Conservation (phyloP, 768 basidiomycete species). For the Trametes elegans region DNA sequence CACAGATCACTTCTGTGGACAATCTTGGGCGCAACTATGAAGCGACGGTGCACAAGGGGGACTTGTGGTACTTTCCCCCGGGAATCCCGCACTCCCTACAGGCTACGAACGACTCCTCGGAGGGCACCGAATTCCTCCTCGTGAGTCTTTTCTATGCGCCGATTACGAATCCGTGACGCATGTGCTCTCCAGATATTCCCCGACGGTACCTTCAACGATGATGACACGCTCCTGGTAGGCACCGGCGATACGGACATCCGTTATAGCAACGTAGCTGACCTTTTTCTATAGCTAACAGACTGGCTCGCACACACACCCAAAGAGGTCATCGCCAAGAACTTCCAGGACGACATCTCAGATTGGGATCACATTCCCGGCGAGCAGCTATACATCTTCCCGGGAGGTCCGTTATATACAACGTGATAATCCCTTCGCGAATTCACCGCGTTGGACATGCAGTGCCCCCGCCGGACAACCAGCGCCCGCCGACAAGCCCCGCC, state of each 20-base stretch:
- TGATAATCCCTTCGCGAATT: too few species aligned
- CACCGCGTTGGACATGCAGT: too few species aligned
- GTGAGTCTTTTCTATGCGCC: constrained; percentile 26
- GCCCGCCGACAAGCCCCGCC: constrained; percentile 39
- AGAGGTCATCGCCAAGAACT: constrained; percentile 56
- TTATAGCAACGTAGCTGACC: background rate
- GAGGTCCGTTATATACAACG: too few species aligned
- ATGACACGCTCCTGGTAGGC: constrained; percentile 48
- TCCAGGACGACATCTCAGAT: constrained; percentile 38
- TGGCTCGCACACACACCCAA: constrained; percentile 55
- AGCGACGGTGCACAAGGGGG: constrained; percentile 47
- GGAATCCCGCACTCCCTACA: constrained; percentile 57
- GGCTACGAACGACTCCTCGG: constrained; percentile 43
- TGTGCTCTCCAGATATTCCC: constrained; percentile 42
- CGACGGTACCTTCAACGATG: constrained; percentile 50
- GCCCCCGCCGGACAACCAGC: constrained; percentile 36
- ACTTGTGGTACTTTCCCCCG: constrained; percentile 58
- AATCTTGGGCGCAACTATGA: constrained; percentile 47
- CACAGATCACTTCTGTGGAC: constrained; percentile 49
- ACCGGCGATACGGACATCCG: background rate
- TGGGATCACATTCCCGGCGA: constrained; percentile 44
- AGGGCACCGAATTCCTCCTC: constrained; percentile 52
- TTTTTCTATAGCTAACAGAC: constrained; percentile 43
- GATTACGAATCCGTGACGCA: background rate
- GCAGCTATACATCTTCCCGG: constrained; percentile 54